Evolutionary conservation across 2,329 filamentous ascomycete species (phyloP).

Genomic region (Fusarium sp.): DNA sequence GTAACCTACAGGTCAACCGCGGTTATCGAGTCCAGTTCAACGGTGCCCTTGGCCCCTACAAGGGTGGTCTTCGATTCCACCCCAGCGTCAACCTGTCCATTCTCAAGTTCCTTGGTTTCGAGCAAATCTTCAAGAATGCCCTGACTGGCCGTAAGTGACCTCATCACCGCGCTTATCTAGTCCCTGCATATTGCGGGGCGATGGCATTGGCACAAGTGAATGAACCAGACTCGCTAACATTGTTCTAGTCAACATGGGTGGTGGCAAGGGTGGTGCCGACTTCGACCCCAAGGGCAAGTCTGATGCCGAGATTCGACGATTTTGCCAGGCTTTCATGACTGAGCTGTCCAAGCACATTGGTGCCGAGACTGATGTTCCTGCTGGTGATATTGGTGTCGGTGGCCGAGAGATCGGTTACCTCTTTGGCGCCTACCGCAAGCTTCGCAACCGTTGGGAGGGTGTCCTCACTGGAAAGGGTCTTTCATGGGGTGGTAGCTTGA

Average conservation of each 20-base stretch:
- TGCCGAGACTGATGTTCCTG: constrained; percentile 93
- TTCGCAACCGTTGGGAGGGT: constrained; percentile 92
- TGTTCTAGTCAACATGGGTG: constrained; percentile 75
- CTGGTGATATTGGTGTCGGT: constrained; percentile 95
- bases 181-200: constrained; percentile 32
- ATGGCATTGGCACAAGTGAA: background rate
- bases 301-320: constrained; percentile 96
- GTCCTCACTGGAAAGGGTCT: constrained; percentile 96
- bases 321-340: constrained; percentile 96
- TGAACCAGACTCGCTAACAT: constrained; percentile 26
- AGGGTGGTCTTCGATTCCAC: constrained; percentile 96
- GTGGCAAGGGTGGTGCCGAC: constrained; percentile 97
- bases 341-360: constrained; percentile 97
- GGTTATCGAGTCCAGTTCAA: constrained; percentile 99
- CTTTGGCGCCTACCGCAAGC: constrained; percentile 92
- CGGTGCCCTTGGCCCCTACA: constrained; percentile 96
- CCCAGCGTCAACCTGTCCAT: constrained; percentile 83
- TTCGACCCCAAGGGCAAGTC: constrained; percentile 99
- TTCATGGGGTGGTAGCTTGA: constrained; percentile 91
- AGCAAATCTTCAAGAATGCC: constrained; percentile 99
- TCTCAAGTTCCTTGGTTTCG: constrained; percentile 98
- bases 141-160: constrained; percentile 82
- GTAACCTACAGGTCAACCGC: constrained; percentile 88
- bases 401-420: constrained; percentile 93
- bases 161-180: background rate